Percentiles rank a stretch among this genome's conserved stretches.
These are phyloP conservation scores for Acarospora socialis DNA, from an alignment of 2,329 filamentous ascomycete genomes.

Conservation along the genomic window DNA sequence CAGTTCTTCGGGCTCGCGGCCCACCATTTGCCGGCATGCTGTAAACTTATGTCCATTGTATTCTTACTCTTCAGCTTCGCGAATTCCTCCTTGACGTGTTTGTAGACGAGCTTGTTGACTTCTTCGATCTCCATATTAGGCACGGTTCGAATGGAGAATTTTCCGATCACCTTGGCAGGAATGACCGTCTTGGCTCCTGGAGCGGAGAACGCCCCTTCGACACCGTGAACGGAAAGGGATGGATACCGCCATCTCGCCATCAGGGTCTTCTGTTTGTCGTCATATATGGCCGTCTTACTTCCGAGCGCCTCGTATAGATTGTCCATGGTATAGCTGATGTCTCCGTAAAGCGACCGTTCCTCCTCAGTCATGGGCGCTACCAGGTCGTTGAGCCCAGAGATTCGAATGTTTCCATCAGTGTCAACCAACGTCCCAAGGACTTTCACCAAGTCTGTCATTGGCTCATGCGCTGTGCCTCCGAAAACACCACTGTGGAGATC, in stretches of 20 bases:
- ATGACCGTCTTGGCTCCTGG: conserved; percentile 97
- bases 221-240: conserved; percentile 81
- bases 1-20: conserved; percentile 94
- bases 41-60: conserved; percentile 61
- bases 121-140: conserved; percentile 91
- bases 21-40: conserved; percentile 98
- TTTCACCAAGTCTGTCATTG: conserved; percentile 88
- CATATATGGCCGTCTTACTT: conserved; percentile 71
- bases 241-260: conserved; percentile 96
- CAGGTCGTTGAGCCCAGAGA: conserved; percentile 86
- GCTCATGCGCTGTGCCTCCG: conserved; percentile 89
- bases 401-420: conserved; percentile 78
- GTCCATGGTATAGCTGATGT: conserved; percentile 91
- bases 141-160: conserved; percentile 96
- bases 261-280: conserved; percentile 79
- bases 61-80: conserved; percentile 87
- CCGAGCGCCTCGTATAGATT: conserved; percentile 86
- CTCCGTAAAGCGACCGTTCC: conserved; percentile 74
- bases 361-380: conserved; percentile 78
- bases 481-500: conserved; percentile 97
- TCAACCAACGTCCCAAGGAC: conserved; percentile 77
- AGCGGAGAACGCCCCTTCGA: conserved; percentile 88
- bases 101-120: conserved; percentile 74
- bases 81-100: conserved; percentile 72
- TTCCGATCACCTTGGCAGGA: conserved; percentile 91